Evolutionary conservation across 805 yeast species (phyloP).

Genomic region (Millerozyma acaciae): DNA sequence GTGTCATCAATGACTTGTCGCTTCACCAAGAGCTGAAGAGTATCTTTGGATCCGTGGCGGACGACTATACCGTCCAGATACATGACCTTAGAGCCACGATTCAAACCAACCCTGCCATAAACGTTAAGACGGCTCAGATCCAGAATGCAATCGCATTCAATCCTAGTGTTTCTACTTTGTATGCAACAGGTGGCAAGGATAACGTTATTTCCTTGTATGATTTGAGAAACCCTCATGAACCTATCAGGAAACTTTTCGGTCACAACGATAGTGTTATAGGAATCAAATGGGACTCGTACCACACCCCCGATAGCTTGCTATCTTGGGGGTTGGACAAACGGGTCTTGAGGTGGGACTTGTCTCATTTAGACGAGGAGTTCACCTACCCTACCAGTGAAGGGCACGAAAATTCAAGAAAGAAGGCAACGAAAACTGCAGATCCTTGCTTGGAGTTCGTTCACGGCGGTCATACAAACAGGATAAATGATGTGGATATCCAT

Average conservation of each 20-base stretch:
- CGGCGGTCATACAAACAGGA: conserved; percentile 78
- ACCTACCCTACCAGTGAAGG: conserved; percentile 24
- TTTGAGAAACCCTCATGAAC: conserved; percentile 54
- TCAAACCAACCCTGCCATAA: conserved; percentile 38
- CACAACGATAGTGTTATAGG: conserved; percentile 46
- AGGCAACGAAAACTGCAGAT: conserved; percentile 49
- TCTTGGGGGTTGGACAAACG: conserved; percentile 65
- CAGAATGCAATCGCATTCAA: conserved; percentile 69
- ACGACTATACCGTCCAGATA: conserved; percentile 59
- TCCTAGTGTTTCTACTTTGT: conserved; percentile 47
- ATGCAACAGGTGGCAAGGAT: conserved; percentile 79
- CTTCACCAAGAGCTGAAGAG: conserved; percentile 45
- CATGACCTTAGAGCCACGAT: conserved; percentile 49
- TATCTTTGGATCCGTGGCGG: conserved; percentile 68
- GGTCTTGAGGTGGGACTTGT: conserved; percentile 72
- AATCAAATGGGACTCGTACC: conserved; percentile 48
- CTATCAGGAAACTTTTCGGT: conserved; percentile 64
- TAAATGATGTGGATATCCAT: conserved; percentile 67
- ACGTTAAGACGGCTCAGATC: conserved; percentile 46
- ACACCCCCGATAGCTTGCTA: conserved; percentile 49
- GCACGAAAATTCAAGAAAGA: conserved; percentile 51
- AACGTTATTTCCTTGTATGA: conserved; percentile 74
- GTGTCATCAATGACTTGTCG: conserved; percentile 64
- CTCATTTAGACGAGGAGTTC: conserved; percentile 53
- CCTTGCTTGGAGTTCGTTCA: conserved; percentile 78